phyloP scores from a whole-genome alignment of 2,329 filamentous ascomycete genomes.

The Claviceps quebecensis region DNA sequence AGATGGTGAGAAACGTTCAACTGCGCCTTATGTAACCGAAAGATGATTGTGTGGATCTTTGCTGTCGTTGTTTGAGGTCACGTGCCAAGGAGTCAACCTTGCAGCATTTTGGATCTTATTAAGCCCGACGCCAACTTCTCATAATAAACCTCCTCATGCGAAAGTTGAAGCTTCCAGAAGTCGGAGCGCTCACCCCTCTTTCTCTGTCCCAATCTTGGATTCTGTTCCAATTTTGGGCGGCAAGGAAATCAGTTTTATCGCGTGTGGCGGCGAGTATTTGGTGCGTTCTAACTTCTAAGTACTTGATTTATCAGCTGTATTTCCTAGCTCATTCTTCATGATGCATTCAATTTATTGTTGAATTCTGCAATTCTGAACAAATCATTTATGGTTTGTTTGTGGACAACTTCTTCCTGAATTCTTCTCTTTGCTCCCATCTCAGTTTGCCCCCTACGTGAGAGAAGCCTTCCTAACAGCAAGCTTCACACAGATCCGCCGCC shows the following conservation, averaged over 20 bases:
- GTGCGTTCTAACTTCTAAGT: neutral
- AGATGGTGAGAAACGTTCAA: too few species aligned
- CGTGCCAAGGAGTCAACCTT: too few species aligned
- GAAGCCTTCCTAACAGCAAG: neutral
- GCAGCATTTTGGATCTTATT: too few species aligned
- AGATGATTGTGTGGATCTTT: too few species aligned
- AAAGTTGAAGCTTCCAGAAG: too few species aligned
- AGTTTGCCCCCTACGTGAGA: neutral
- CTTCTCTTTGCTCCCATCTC: neutral
- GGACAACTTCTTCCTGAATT: constrained; percentile 15
- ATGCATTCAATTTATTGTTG: constrained; percentile 24
- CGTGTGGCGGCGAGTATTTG: too few species aligned
- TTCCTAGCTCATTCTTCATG: constrained; percentile 10
- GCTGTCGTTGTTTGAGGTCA: too few species aligned
- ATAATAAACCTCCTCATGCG: too few species aligned
- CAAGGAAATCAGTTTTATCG: neutral
- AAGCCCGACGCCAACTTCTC: too few species aligned
- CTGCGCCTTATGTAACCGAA: too few species aligned
- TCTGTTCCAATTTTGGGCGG: too few species aligned
- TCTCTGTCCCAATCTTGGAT: neutral
- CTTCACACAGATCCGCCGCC: neutral
- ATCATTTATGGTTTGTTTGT: constrained; percentile 14
- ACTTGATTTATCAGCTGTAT: neutral
- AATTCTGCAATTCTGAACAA: constrained; percentile 37
- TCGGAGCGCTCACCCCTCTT: too few species aligned